A percentile compares a stretch with the other conserved stretches of the same genome.
Conservation (phyloP, 1,284 basidiomycete species). For the Tilletiopsis washingtonensis region DNA sequence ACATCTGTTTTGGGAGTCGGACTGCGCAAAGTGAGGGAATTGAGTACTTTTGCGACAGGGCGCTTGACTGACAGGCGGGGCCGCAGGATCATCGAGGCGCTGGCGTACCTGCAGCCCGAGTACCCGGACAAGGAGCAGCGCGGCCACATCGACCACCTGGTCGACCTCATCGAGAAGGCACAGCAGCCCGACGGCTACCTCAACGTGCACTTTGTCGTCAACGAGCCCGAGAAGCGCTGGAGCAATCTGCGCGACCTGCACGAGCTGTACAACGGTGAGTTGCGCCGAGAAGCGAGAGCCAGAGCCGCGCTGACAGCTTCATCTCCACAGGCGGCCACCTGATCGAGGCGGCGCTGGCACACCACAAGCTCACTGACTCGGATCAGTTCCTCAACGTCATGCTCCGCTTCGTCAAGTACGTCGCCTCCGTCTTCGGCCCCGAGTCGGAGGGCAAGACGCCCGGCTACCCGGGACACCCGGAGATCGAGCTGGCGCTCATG, state of each 20-base stretch:
- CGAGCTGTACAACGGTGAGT: slow-evolving; percentile 18
- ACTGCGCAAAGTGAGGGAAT: too few species aligned
- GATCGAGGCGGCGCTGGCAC: slow-evolving; percentile 12
- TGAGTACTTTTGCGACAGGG: background rate
- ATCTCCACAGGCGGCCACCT: too few species aligned
- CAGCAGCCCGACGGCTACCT: slow-evolving; percentile 15
- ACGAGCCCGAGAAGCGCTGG: slow-evolving; percentile 12
- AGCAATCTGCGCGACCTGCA: slow-evolving; percentile 13
- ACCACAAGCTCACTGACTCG: slow-evolving; percentile 8
- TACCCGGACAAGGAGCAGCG: slow-evolving; percentile 5
- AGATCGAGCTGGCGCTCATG: slow-evolving; percentile 13
- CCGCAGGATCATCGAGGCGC: slow-evolving; percentile 14
- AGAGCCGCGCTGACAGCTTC: too few species aligned
- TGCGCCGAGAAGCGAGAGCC: too few species aligned
- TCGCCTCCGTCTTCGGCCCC: slow-evolving; percentile 10
- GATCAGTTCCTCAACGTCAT: slow-evolving; percentile 11
- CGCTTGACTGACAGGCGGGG: slow-evolving; percentile 1
- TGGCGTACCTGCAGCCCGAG: slow-evolving; percentile 8
- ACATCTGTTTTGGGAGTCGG: slow-evolving; percentile 16
- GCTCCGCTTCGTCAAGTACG: slow-evolving; percentile 16
- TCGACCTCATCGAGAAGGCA: slow-evolving; percentile 9
- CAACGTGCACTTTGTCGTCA: slow-evolving; percentile 17
- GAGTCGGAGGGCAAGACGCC: slow-evolving; percentile 4
- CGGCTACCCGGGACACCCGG: slow-evolving; percentile 15
- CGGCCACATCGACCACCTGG: slow-evolving; percentile 9